A percentile compares a stretch with the other conserved stretches of the same genome.
Conservation (phyloP, 495 filamentous ascomycete genomes). For the Halenospora varia region DNA sequence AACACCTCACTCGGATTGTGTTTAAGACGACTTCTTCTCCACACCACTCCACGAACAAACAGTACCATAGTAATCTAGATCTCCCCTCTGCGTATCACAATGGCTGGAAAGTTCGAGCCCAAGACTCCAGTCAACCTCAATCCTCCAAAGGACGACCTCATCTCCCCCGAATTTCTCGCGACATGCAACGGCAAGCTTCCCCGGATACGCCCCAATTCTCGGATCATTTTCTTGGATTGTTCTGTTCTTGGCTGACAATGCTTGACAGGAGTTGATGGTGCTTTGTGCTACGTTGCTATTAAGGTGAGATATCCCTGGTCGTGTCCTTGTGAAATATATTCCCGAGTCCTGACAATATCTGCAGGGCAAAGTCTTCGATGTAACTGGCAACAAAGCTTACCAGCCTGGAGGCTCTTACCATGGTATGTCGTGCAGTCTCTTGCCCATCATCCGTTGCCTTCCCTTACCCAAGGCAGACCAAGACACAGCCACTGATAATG, state of each 20-base stretch:
- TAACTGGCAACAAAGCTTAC: constrained; percentile 81
- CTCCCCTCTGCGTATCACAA: constrained; percentile 28
- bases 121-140: constrained; percentile 77
- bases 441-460: background rate
- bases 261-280: constrained; percentile 52
- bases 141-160: constrained; percentile 84
- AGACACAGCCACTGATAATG: background rate
- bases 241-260: constrained; percentile 23
- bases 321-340: background rate
- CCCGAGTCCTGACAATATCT: background rate
- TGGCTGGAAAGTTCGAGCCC: constrained; percentile 75
- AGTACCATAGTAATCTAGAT: too few species aligned
- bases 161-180: constrained; percentile 67
- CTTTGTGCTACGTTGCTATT: constrained; percentile 87
- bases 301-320: constrained; percentile 46
- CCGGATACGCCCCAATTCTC: background rate
- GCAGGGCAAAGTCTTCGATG: constrained; percentile 88
- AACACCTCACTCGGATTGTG: too few species aligned
- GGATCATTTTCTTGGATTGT: too few species aligned
- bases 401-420: constrained; percentile 78
- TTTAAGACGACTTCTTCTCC: too few species aligned
- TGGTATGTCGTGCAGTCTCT: constrained; percentile 47
- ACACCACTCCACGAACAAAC: too few species aligned
- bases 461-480: too few species aligned
- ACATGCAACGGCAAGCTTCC: constrained; percentile 70